Evolutionary conservation across 2,329 filamentous ascomycete genomes (phyloP), one percentile per base, ranked within the genome.

Genomic region (Diaporthe batatas): DNA sequence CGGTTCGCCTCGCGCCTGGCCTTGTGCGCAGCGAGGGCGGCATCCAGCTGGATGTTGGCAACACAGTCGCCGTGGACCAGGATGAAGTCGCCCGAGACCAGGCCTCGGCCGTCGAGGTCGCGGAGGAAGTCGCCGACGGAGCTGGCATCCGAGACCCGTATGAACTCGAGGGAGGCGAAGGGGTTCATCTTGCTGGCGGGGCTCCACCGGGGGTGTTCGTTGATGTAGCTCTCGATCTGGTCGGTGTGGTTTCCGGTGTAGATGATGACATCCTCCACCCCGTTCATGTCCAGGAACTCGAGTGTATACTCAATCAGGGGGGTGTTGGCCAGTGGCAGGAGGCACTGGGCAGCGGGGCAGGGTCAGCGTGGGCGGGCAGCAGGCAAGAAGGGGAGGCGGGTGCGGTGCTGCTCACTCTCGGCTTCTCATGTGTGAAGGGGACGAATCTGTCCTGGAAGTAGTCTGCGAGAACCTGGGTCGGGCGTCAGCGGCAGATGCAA

Each of bases 251-350:
- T 91, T 74, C 94, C 94, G 78, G 93, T 96, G 84, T 98, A 98
- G 73, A 99, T 89, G 81, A 93, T 97, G 70, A 98, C 93, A 76
- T 98, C 94, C 77, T 96, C 91, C n/a, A 98, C 95, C 72, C 95
- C 95, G 73, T 96, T 95, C 88, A 96, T 96, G 76, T 95, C 95
- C 0, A 99, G 91, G 79, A 98, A 98, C 80, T 98, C 95, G 79
- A 98, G 91, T 5, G 96, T 98, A 82, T 99, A 98, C 83, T 99
- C 96, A 84, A 99, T 97, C 75, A 99, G 87, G 47, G 96, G 96
- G 1, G 92, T 95, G 82, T 98, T 98, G 74, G 94, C 96, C 74
- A 99, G 88, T 14, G 96, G 95, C 8, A 99, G 88, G 42, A 99
- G 92, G 85, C 96, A 98, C 94, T 97, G 23, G 7, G 8, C 39